Percentiles rank a stretch among this genome's conserved stretches.
Conservation (phyloP, 495 filamentous ascomycete species). For the Aspergillus cristatus region DNA sequence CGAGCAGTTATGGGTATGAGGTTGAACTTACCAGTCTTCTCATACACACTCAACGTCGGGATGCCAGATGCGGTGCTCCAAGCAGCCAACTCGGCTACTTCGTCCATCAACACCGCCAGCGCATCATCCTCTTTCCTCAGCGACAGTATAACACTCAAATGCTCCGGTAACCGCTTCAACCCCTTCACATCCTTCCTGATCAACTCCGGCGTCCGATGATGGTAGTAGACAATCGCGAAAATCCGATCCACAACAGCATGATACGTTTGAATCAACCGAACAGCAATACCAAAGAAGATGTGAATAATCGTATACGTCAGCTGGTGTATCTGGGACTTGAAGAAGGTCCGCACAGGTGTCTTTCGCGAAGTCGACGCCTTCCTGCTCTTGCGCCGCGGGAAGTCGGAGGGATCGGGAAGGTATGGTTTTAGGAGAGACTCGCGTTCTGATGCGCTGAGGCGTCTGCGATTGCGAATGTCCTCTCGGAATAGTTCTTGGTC, state of each 20-base stretch:
- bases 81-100: conserved; percentile 79
- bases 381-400: conserved; percentile 13
- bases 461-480: conserved; percentile 51
- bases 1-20: too few relatives aligned
- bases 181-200: conserved; percentile 80
- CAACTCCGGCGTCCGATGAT: conserved; percentile 86
- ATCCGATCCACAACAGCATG: conserved; percentile 66
- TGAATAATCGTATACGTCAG: conserved; percentile 67
- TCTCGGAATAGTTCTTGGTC: conserved; percentile 53
- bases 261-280: conserved; percentile 69
- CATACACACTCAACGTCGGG: conserved; percentile 77
- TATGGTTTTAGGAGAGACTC: conserved; percentile 67
- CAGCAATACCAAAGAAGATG: conserved; percentile 73
- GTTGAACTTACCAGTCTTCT: conserved; percentile 62
- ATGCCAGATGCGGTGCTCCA: conserved; percentile 90
- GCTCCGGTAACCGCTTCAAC: conserved; percentile 62
- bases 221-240: conserved; percentile 76
- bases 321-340: conserved; percentile 56
- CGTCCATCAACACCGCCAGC: conserved; percentile 74
- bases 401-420: conserved; percentile 54
- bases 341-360: conserved; percentile 55
- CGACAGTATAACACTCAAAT: conserved; percentile 79
- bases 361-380: conserved; percentile 24
- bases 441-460: conserved; percentile 56
- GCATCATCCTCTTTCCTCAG: conserved; percentile 62